Evolutionary conservation across 352 stramenopile species (phyloP).

Genomic region (Saprolegnia parasitica): DNA sequence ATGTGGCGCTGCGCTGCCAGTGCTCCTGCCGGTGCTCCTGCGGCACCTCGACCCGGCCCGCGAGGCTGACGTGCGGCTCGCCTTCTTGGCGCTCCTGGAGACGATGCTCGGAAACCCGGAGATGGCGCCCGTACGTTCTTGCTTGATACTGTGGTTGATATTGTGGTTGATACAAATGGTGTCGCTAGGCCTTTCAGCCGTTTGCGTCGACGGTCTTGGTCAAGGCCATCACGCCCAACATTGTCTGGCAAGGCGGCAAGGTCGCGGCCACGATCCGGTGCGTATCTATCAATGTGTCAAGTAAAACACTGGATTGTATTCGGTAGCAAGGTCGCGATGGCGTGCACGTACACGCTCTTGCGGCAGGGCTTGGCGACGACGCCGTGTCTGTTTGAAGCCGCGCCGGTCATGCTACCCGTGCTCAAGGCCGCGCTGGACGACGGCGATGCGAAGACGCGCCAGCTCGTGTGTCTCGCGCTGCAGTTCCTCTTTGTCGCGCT

Average conservation of each 20-base stretch:
- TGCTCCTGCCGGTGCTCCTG: slow-evolving; percentile 58
- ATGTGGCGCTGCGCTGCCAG: slow-evolving; percentile 50
- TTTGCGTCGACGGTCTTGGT: slow-evolving; percentile 58
- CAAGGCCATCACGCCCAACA: slow-evolving; percentile 83
- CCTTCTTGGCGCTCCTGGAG: slow-evolving; percentile 79
- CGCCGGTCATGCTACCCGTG: slow-evolving; percentile 81
- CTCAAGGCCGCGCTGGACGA: slow-evolving; percentile 87
- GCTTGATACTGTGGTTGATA: neutral
- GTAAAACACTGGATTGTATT: neutral
- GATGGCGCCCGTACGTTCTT: slow-evolving; percentile 51
- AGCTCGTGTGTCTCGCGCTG: slow-evolving; percentile 84
- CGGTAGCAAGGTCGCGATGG: slow-evolving; percentile 82
- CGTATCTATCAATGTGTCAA: neutral
- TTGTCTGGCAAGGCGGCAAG: slow-evolving; percentile 83
- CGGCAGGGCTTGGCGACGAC: slow-evolving; percentile 69
- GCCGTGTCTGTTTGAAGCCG: slow-evolving; percentile 75
- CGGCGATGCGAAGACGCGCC: slow-evolving; percentile 79
- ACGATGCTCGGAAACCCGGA: slow-evolving; percentile 63
- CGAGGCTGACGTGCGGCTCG: slow-evolving; percentile 68
- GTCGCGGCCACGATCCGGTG: slow-evolving; percentile 83
- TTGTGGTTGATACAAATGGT: neutral
- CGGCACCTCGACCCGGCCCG: slow-evolving; percentile 57
- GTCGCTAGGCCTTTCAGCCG: slow-evolving; percentile 52
- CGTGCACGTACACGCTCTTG: slow-evolving; percentile 80
- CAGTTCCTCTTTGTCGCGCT: slow-evolving; percentile 83